Base-by-base conservation (phyloP, 2,329 filamentous ascomycete genomes). In the Zelopaecilomyces penicillatus region DNA sequence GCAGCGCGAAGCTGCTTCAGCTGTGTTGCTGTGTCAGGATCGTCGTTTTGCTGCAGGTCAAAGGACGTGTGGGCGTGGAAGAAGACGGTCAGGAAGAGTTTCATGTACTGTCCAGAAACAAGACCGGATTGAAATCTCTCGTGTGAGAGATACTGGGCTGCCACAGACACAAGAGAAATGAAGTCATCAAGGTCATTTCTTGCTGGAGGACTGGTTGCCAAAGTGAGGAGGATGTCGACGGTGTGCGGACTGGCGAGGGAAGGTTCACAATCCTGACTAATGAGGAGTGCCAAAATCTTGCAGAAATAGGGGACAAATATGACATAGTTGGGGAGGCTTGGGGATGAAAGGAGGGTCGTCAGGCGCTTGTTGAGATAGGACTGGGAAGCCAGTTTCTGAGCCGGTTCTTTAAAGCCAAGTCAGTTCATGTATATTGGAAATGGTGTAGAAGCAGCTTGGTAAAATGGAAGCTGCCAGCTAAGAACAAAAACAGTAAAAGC, bases 211-310 rank as follows among this genome's bases (percentile, higher is more conserved):
- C 62, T 63, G 1, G 63, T 61, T 6, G 76, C 76, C 26, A 80
- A 60, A 5, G 55, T 62, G 5, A 83, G 63, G 4, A 83, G 69
- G 28, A 70, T 54, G 2, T 65, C 58, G 1, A 74, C 71, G 0
- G 75, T 77, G 9, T 61, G 54, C 0, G 70, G 65, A 48, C 70
- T 63, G 30, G 74, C 71, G 3, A 65, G 45, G 8, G 59, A 56
- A 0, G 62, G 56, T 47, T 80, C 75, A n/a, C 64, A 60, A 33
- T 78, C 73, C 56, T 80, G 75, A 1, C 61, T 62, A 12, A 71
- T 65, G 4, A 82, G 65, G 11, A 83, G 63, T 19, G 68, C 69
- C 3, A 83, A 60, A 19, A 80, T 68, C 57, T 76, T 80, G 66
- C 73, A 76, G 44, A 77, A 68, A 49, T 80, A 71, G 37, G 65